Evolutionary conservation across 129 eudicot genomes (phyloP), one percentile per base, ranked within the genome.

Genomic region (Arctium lappa): DNA sequence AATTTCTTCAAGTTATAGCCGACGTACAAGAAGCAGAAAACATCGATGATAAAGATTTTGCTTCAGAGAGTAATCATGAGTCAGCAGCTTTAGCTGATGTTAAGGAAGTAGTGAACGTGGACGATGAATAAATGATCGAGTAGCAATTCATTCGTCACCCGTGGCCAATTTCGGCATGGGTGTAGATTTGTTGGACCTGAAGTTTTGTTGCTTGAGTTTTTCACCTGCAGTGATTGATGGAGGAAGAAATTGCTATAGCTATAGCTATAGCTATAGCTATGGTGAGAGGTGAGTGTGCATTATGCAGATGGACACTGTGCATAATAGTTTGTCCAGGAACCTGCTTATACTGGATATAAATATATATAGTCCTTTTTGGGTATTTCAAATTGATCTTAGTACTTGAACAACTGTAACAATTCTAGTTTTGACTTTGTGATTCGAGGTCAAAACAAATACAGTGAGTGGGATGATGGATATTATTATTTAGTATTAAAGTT

Each of bases 1-100:
- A 89, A 18, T 85, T 91, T 83, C 97, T 92, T 77, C 85, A 86
- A 73, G 89, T 87, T 13, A 84, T 89, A 69, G 80, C 81, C 11
- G 89, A 68, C 71, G 81, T 84, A 34, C 84, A 85, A 46, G 91
- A 88, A 70, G 74, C 46, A 11, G 93, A 91, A 63, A 75, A 78
- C 34, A 68, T 69, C 30, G 88, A 80, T 56, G 84, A 72, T 27
- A 31, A 69, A 31, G 66, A 69, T 69, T 40, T 16, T 15, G 82
- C 30, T 30, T 79, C 75, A 39, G 33, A 37, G 32, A 10, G 48
- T 29, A 22, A 75, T 76, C 37, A 76, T 2, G 65, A 69, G 79
- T 65, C 80, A 3, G 74, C 79, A 65, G 80, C 63, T 78, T 72
- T 79, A 79, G 69, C 83, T 27, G 83, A 84, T 84, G 83, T 46